Conservation (phyloP, 108 stramenopile genomes). For the Skeletonema potamos region DNA sequence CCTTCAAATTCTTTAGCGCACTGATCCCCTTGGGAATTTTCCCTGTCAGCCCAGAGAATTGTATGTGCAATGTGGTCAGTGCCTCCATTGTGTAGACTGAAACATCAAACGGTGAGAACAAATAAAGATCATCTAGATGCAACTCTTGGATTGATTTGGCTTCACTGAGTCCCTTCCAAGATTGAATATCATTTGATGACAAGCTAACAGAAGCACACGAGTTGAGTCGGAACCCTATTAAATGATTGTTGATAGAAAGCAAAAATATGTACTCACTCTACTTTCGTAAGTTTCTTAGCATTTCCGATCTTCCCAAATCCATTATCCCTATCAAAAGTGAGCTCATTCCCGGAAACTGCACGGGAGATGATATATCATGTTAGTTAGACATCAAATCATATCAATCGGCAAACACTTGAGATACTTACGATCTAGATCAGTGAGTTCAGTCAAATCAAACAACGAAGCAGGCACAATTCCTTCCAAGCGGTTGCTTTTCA, state of each 20-base stretch:
- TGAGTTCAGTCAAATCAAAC: conserved; percentile 36
- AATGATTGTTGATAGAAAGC: background rate
- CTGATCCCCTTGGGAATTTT: conserved; percentile 42
- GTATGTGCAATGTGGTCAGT: conserved; percentile 40
- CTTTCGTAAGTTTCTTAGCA: conserved; percentile 43
- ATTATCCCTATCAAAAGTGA: conserved; percentile 38
- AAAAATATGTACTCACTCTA: conserved; percentile 9
- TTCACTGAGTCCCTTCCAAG: conserved; percentile 31
- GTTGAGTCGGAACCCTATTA: background rate
- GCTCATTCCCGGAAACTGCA: conserved; percentile 37
- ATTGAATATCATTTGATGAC: conserved; percentile 45
- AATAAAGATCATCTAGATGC: conserved; percentile 39
- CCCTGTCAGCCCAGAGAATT: conserved; percentile 41
- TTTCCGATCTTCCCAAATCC: conserved; percentile 50
- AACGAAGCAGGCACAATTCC: conserved; percentile 44
- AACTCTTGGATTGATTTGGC: conserved; percentile 38
- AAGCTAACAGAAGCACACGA: background rate
- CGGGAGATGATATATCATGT: background rate
- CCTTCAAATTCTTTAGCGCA: conserved; percentile 28
- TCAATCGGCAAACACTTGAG: background rate
- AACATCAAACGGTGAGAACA: conserved; percentile 22
- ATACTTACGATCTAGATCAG: conserved; percentile 20
- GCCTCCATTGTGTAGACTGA: conserved; percentile 21
- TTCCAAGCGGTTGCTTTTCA: conserved; percentile 42
- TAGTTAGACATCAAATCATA: background rate